Evolutionary conservation across 768 basidiomycete genomes (phyloP), one percentile per base, ranked within the genome.

Genomic region (Pleurotus salmoneostramineus): DNA sequence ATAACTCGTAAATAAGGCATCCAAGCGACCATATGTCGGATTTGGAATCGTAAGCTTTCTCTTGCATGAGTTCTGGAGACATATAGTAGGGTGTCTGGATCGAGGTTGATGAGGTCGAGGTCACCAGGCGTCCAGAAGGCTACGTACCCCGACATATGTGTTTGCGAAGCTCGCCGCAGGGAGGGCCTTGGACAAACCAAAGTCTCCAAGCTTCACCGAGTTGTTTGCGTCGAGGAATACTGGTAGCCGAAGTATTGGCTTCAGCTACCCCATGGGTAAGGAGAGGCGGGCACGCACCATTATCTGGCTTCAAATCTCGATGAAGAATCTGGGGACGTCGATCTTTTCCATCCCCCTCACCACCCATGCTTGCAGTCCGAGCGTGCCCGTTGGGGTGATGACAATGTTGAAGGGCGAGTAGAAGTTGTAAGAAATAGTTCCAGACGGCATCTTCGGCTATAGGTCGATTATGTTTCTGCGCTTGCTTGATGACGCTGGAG

Each of bases 11-110:
- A 27, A 98, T 92, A 33, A 98, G 80, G 72, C 97, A 99, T 1
- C 97, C 97, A 32, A 98, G 80, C 3, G 93, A 95, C 97, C 97
- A 99, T 49, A 99, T 98, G 67, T 99, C 97, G 0, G 92, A 94
- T 74, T 98, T 99, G 5, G 93, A 89, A 73, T 98, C 97, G 72
- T 99, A 99, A 3, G 93, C 85, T 69, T 93, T 95, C 69, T 98
- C 96, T 74, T 92, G 93, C 84, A 98, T 93, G 35, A 98, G 81
- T 71, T 99, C 96, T 0, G 97, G 97, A 1, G 95, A 97, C 97
- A 99, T 98, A 76, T 99, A 98, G 69, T 98, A 95, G 3, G 97
- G 97, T 3, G 97, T 99, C 95, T 98, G 64, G 12, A 15, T 4
- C 17, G 48, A 27, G 21, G 21, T 27, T 37, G 49, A 21, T n/a